Base-by-base conservation (phyloP, 75 land plant species). In the Chamaecyparis obtusa region DNA sequence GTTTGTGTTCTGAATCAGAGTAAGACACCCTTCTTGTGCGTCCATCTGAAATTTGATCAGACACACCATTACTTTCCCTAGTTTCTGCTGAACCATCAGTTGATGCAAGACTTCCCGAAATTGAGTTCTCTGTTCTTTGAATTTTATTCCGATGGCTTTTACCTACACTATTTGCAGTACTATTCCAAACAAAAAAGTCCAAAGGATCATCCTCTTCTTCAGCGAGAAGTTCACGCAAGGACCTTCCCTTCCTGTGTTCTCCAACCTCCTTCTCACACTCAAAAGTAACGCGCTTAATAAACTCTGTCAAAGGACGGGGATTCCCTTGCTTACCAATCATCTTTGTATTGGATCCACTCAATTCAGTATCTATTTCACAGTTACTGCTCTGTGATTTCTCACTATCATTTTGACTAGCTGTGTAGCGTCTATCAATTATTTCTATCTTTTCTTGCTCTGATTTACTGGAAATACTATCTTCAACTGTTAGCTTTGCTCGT, bases 171-270 rank as follows among this genome's bases (percentile, higher is more conserved):
- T 90, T 91, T 44, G 92, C 87, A 80, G 93, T 92, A 21, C 93
- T 87, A 24, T 91, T 90, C 30, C 92, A 93, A 37, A 92, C 93
- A 0, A 92, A 93, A 39, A 93, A 86, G 72, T 93, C 92, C 41
- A 92, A 86, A 9, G 89, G 90, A 24, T 94, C 94, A 19, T 90
- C 92, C 69, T 93, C 94, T 27, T 32, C 85, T 78, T 88, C 89
- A 3, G 89, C 92, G 5, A 93, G 90, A 85, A 88, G 88, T 41
- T 93, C 94, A 88, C 92, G 91, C 44, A 85, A 56, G 37, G 64
- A 60, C 17, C 90, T 89, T 5, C 86, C 55, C 81, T 88, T 88
- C 57, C 90, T 84, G 82, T 90, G 83, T 46, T 15, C 72, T 49
- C 85, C 87, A 13, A 30, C 80, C 41, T 41, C 44, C 43, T 49